Conservation (phyloP, 1,139 yeast genomes). For the Kodamaea ohmeri region DNA sequence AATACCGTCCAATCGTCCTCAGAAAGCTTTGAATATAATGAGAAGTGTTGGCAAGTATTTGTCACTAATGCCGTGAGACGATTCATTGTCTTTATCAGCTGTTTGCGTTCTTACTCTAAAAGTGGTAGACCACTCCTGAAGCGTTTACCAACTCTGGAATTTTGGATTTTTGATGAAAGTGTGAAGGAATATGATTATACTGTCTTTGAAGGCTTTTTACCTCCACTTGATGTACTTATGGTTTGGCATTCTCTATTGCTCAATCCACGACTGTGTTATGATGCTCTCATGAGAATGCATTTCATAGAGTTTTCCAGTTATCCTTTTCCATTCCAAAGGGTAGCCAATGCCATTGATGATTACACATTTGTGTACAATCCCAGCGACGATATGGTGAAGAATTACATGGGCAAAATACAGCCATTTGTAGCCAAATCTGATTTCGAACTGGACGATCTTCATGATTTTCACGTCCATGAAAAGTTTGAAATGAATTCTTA, state of each 20-base stretch:
- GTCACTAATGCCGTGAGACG: slow-evolving; percentile 12
- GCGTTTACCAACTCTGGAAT: background rate
- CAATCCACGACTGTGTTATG: slow-evolving; percentile 27
- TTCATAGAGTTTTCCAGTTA: slow-evolving; percentile 11
- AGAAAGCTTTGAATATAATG: slow-evolving; percentile 5
- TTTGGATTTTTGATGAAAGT: background rate
- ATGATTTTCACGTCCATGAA: background rate
- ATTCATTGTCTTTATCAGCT: slow-evolving; percentile 11
- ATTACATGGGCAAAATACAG: background rate
- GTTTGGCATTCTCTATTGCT: slow-evolving; percentile 30
- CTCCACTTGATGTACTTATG: slow-evolving; percentile 39
- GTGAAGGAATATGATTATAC: background rate
- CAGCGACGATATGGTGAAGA: slow-evolving; percentile 4
- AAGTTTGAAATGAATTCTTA: slow-evolving; percentile 4
- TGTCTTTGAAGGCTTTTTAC: slow-evolving; percentile 11
- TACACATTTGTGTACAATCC: slow-evolving; percentile 21
- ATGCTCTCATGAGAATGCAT: slow-evolving; percentile 26
- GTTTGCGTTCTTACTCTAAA: background rate
- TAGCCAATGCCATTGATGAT: slow-evolving; percentile 20
- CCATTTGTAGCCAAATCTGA: background rate
- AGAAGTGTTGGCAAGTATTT: slow-evolving; percentile 12
- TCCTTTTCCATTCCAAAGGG: background rate
- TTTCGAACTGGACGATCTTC: background rate
- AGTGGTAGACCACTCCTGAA: background rate
- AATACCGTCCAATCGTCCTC: slow-evolving; percentile 10